Conservation (phyloP, 371 early-diverging fungal species). For the Mucor saturninus region DNA sequence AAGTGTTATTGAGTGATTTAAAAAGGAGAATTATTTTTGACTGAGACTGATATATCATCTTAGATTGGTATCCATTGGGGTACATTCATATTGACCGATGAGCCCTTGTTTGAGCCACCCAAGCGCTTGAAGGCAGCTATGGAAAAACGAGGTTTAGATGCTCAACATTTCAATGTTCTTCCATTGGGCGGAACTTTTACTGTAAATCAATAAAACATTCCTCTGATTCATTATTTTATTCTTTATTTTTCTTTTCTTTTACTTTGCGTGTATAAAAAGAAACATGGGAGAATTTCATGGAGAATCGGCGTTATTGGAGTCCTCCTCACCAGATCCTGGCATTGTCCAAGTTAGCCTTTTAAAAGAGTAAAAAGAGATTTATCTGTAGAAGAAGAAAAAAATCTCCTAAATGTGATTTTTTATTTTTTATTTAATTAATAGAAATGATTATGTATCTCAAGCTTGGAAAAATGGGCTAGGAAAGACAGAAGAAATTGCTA, state of each 20-base stretch:
- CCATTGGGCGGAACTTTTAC: conserved; percentile 63
- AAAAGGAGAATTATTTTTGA: too few species aligned
- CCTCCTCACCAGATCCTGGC: conserved; percentile 42
- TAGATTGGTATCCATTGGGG: conserved; percentile 50
- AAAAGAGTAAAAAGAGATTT: conserved; percentile 13
- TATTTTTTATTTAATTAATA: background rate
- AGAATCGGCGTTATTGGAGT: conserved; percentile 24
- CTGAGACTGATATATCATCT: too few species aligned
- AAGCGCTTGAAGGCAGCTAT: conserved; percentile 50
- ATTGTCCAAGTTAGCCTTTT: conserved; percentile 24
- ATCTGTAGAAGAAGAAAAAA: background rate
- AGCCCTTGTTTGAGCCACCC: conserved; percentile 64
- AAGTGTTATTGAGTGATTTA: conserved; percentile 39
- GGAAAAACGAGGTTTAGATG: conserved; percentile 54
- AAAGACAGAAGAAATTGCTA: conserved; percentile 58
- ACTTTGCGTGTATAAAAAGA: background rate
- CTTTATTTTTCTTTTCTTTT: conserved; percentile 4
- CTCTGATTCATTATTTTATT: background rate
- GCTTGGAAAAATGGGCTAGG: conserved; percentile 71
- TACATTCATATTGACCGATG: conserved; percentile 58
- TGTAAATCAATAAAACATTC: background rate
- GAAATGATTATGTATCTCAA: conserved; percentile 29
- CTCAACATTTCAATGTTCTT: conserved; percentile 54
- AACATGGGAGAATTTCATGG: background rate
- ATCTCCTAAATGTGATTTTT: background rate